Conservation (phyloP, 768 basidiomycete species). For the Mycena crocata region DNA sequence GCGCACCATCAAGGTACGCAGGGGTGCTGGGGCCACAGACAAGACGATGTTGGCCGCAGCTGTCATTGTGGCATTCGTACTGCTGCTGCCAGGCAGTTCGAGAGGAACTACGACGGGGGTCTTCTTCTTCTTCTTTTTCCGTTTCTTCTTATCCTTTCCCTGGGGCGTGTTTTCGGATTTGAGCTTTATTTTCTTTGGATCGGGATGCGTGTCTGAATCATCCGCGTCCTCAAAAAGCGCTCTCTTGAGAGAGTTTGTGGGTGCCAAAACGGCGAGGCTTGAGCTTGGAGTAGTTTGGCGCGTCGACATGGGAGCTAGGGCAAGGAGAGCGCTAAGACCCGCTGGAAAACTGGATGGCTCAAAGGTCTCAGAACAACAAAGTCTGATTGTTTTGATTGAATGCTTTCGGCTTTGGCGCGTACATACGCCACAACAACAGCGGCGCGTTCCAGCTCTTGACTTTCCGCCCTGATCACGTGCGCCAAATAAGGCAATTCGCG, state of each 20-base stretch:
- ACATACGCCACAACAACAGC: too few species aligned
- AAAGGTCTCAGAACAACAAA: neutral
- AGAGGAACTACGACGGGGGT: conserved; percentile 44
- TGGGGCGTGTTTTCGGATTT: conserved; percentile 39
- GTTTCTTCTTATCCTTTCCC: conserved; percentile 52
- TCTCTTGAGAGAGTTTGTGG: conserved; percentile 48
- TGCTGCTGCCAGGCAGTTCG: conserved; percentile 10
- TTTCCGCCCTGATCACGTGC: too few species aligned
- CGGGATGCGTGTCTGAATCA: conserved; percentile 39
- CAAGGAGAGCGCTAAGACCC: neutral
- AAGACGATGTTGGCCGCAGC: conserved; percentile 6
- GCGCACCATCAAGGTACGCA: conserved; percentile 19
- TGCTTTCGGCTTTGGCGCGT: too few species aligned
- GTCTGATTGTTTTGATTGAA: neutral
- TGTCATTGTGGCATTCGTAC: conserved; percentile 16
- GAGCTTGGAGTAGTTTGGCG: conserved; percentile 51
- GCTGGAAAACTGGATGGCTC: neutral
- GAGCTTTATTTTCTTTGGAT: conserved; percentile 46
- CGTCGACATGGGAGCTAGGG: conserved; percentile 36
- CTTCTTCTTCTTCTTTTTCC: conserved; percentile 51
- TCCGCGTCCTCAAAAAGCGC: conserved; percentile 42
- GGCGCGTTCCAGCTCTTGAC: too few species aligned
- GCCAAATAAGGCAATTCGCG: too few species aligned
- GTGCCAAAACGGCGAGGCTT: conserved; percentile 37
- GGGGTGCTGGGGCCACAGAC: neutral